These are phyloP conservation scores for Logfia minima DNA, from an alignment of 129 eudicot species.

Conservation along the genomic window DNA sequence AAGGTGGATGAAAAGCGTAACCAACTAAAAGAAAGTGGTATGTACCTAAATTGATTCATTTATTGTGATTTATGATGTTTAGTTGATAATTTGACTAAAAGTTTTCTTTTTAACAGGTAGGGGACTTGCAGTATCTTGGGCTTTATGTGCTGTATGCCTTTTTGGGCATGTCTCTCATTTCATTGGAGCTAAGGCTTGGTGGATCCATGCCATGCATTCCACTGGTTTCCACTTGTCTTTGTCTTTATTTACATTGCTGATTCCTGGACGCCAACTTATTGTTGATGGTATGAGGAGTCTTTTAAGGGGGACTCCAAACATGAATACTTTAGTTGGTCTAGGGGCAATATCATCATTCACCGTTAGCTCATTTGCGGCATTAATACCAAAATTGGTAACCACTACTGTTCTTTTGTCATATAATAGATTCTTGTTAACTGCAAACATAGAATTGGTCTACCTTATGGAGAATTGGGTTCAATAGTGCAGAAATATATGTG, in stretches of 20 bases:
- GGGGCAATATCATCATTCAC: conserved; percentile 96
- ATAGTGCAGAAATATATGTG: conserved; percentile 16
- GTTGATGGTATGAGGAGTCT: conserved; percentile 89
- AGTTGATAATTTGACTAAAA: not conserved
- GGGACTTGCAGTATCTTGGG: conserved; percentile 96
- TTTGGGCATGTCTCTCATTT: conserved; percentile 97
- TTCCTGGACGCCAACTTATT: conserved; percentile 92
- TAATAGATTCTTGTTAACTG: not conserved
- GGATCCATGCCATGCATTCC: conserved; percentile 69
- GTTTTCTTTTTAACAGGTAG: conserved; percentile 58
- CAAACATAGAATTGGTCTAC: not conserved
- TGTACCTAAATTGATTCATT: not conserved
- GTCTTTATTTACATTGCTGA: conserved; percentile 80
- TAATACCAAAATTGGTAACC: conserved; percentile 91
- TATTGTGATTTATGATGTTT: conserved; percentile 1
- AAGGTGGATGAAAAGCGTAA: conserved; percentile 73
- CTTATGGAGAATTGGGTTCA: not conserved
- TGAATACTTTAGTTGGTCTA: conserved; percentile 98
- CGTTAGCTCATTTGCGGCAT: conserved; percentile 92
- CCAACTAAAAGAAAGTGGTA: conserved; percentile 88
- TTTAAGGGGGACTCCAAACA: conserved; percentile 89
- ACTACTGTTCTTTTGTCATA: conserved; percentile 11
- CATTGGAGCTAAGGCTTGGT: conserved; percentile 82
- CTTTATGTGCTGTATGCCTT: conserved; percentile 93
- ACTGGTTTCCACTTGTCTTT: conserved; percentile 84